A percentile compares a stretch with the other conserved stretches of the same genome.
Conservation (phyloP, 2,329 filamentous ascomycete genomes). For the Cucurbitaria berberidis region DNA sequence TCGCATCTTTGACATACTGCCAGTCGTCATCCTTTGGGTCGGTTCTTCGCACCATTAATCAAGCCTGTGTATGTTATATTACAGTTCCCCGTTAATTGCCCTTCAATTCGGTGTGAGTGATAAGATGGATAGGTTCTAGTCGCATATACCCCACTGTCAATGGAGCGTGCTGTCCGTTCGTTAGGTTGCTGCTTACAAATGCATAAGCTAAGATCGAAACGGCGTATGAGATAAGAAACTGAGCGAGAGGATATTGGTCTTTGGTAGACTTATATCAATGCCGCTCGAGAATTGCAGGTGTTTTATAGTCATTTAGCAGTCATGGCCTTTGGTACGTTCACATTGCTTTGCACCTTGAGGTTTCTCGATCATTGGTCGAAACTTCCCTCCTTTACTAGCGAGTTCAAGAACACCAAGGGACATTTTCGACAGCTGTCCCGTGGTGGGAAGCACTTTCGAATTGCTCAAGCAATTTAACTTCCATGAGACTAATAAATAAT, state of each 20-base stretch:
- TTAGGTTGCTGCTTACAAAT: not conserved
- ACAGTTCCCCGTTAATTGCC: not conserved
- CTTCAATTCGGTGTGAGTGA: not conserved
- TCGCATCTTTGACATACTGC: conserved; percentile 45
- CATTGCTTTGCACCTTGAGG: too few relatives aligned
- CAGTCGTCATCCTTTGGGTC: conserved; percentile 38
- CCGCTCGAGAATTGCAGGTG: too few relatives aligned
- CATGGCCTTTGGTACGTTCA: too few relatives aligned
- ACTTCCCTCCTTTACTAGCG: too few relatives aligned
- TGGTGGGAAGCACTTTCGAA: not conserved
- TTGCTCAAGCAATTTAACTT: not conserved
- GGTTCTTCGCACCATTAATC: conserved; percentile 28
- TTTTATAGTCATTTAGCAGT: too few relatives aligned
- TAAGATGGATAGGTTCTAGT: not conserved
- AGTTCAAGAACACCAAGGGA: not conserved
- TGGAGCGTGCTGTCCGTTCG: not conserved
- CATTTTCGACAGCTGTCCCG: not conserved
- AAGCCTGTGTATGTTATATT: not conserved
- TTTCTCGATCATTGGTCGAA: too few relatives aligned
- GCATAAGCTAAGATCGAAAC: not conserved
- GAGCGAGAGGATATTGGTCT: too few relatives aligned
- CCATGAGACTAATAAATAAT: not conserved
- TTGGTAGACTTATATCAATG: not conserved
- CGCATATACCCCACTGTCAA: too few relatives aligned
- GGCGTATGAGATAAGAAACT: not conserved